Conservation (phyloP, 768 basidiomycete species). For the Kwoniella sp. region DNA sequence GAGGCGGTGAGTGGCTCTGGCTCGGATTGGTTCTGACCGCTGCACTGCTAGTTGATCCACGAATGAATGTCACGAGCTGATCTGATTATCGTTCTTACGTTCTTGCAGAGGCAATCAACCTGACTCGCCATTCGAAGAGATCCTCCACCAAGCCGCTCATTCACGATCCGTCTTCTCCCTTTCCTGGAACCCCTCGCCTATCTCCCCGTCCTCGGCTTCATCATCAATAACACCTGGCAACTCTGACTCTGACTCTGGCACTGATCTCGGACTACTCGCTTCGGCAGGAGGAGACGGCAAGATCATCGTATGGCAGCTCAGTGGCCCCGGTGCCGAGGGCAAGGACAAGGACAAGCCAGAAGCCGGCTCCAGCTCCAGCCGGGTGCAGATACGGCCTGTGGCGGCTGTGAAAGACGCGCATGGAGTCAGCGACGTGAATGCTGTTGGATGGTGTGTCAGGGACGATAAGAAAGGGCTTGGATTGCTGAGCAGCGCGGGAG, state of each 20-base stretch:
- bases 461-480: constrained; percentile 64
- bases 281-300: constrained; percentile 83
- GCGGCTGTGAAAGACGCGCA: constrained; percentile 70
- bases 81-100: neutral
- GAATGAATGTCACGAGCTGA: too few relatives aligned
- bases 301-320: constrained; percentile 77
- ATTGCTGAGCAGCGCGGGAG: constrained; percentile 77
- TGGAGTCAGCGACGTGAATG: constrained; percentile 81
- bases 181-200: neutral
- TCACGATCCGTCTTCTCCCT: constrained; percentile 38
- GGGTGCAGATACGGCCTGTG: constrained; percentile 59
- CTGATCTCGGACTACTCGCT: constrained; percentile 74
- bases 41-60: neutral
- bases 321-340: constrained; percentile 12
- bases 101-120: constrained; percentile 35
- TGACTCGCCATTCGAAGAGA: constrained; percentile 42
- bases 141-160: constrained; percentile 40
- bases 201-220: neutral
- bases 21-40: too few relatives aligned
- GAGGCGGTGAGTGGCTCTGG: constrained; percentile 56
- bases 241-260: neutral
- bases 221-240: neutral
- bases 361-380: neutral
- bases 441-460: constrained; percentile 77
- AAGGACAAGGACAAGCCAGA: neutral